These are phyloP conservation scores for Alternaria gansuensis DNA, from an alignment of 2,329 filamentous ascomycete species.

Conservation along the genomic window DNA sequence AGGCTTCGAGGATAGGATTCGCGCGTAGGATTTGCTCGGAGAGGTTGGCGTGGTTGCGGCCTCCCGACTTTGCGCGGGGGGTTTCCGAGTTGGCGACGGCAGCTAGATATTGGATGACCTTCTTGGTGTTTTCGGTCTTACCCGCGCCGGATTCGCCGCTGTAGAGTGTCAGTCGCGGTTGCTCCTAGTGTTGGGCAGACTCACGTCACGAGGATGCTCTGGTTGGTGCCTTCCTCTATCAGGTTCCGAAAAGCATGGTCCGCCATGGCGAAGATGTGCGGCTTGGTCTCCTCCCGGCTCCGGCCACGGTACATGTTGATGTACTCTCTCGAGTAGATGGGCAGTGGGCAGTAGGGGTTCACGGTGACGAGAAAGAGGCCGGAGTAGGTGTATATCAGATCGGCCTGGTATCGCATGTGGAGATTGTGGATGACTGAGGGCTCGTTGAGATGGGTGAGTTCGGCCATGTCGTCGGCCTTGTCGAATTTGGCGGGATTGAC, in stretches of 20 bases:
- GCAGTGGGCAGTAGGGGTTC: conserved; percentile 92
- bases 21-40: conserved; percentile 96
- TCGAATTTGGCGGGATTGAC: conserved; percentile 99
- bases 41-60: conserved; percentile 78
- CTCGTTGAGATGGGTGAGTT: conserved; percentile 97
- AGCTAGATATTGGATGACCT: conserved; percentile 97
- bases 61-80: conserved; percentile 66
- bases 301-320: conserved; percentile 97
- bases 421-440: conserved; percentile 97
- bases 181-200: conserved; percentile 33
- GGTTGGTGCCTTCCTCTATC: conserved; percentile 93
- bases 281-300: conserved; percentile 90
- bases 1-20: conserved; percentile 96
- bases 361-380: conserved; percentile 96
- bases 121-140: conserved; percentile 99
- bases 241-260: conserved; percentile 96
- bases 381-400: conserved; percentile 97
- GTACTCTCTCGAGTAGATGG: conserved; percentile 96
- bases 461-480: conserved; percentile 99
- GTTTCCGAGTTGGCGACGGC: conserved; percentile 89
- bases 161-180: conserved; percentile 27
- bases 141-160: conserved; percentile 94
- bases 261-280: conserved; percentile 97
- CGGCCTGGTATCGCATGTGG: conserved; percentile 91
- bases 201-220: conserved; percentile 93